Evolutionary conservation across 306 rosid species (phyloP).

Genomic region (Gastrolobium villosum): DNA sequence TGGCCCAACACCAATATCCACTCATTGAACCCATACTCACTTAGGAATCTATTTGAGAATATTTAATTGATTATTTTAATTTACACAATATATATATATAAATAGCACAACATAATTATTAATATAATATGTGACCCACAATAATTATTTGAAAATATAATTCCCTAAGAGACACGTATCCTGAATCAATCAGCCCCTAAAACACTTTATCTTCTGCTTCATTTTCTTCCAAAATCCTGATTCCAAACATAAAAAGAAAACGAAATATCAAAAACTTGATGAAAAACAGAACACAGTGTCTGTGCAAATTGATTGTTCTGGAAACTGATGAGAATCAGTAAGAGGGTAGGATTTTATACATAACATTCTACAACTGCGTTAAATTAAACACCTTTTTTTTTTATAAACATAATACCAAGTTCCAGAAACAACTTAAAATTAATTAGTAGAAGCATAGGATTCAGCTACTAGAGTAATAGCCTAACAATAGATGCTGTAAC

Average conservation of each 20-base stretch:
- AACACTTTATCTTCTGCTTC: no score
- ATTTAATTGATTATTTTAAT: no score
- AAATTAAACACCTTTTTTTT: neutral
- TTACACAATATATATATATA: no score
- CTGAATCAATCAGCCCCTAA: no score
- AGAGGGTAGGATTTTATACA: slow-evolving; percentile 15
- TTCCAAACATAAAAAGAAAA: neutral
- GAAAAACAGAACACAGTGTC: neutral
- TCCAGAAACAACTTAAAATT: neutral
- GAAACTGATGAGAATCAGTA: neutral
- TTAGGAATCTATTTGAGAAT: no score
- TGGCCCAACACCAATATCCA: no score
- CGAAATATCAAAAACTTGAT: neutral
- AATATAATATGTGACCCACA: no score
- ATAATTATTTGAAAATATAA: no score
- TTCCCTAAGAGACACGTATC: no score
- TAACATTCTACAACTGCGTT: neutral
- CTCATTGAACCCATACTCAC: no score
- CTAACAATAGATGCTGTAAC: slow-evolving; percentile 57
- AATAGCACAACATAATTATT: no score
- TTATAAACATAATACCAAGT: neutral
- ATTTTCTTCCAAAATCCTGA: no score
- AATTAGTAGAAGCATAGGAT: neutral
- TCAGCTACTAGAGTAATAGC: slow-evolving; percentile 34
- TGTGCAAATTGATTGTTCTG: neutral